Conservation (phyloP, 768 basidiomycete genomes). For the Tubosaeta sp. region DNA sequence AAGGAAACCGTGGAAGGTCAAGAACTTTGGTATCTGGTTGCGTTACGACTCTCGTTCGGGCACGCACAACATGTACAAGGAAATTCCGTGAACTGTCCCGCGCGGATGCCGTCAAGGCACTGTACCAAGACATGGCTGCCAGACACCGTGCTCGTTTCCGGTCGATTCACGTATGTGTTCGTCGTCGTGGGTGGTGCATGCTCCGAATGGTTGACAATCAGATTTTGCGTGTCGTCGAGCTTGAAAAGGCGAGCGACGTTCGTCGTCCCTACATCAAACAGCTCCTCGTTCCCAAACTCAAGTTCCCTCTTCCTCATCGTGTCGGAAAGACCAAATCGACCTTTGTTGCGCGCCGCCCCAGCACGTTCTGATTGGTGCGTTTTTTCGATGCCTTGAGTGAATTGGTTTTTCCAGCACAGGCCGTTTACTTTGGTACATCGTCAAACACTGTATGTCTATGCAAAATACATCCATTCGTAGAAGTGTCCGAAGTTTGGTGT, state of each 20-base stretch:
- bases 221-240: constrained; percentile 97
- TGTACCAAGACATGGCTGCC: constrained; percentile 99
- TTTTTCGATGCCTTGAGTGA: neutral
- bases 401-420: constrained; percentile 5
- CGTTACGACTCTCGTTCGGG: constrained; percentile 99
- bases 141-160: constrained; percentile 99
- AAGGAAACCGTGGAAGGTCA: constrained; percentile 96
- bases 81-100: constrained; percentile 95
- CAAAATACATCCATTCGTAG: too few relatives aligned
- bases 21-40: constrained; percentile 99
- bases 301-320: constrained; percentile 96
- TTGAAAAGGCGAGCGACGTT: constrained; percentile 86
- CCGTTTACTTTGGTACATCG: constrained; percentile 12
- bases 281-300: constrained; percentile 83
- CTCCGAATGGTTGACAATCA: constrained; percentile 28
- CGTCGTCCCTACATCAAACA: constrained; percentile 99
- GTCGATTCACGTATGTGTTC: constrained; percentile 80
- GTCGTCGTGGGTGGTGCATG: neutral
- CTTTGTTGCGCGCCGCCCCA: constrained; percentile 75
- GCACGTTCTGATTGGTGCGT: constrained; percentile 64
- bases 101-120: constrained; percentile 89
- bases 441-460: too few relatives aligned
- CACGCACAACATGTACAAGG: constrained; percentile 99
- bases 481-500: too few relatives aligned
- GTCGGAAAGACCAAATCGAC: constrained; percentile 73